These are phyloP conservation scores for Sporodiniella umbellata DNA, from an alignment of 371 early-diverging fungal genomes.

Conservation along the genomic window DNA sequence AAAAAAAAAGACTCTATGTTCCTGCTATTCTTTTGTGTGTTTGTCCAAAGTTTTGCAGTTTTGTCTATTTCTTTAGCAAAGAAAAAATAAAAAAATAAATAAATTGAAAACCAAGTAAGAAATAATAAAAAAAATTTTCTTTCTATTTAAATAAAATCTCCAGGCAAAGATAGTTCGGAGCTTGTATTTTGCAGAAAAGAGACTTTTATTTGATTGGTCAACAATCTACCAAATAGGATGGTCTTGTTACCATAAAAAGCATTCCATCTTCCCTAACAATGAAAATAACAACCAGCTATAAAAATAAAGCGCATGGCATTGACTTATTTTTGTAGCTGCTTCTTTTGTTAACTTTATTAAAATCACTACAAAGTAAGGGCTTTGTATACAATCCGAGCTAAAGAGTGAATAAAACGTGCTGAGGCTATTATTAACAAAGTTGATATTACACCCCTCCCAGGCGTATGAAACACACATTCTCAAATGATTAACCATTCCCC, in stretches of 20 bases:
- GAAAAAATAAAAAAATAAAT: neutral
- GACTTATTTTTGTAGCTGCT: too few species aligned
- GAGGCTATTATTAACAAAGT: too few species aligned
- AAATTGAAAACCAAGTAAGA: neutral
- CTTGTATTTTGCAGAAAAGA: neutral
- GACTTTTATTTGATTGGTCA: neutral
- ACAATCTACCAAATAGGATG: neutral
- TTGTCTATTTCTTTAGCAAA: neutral
- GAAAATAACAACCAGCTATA: too few species aligned
- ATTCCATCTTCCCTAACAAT: neutral
- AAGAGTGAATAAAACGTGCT: too few species aligned
- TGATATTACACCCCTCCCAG: too few species aligned
- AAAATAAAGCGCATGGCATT: too few species aligned
- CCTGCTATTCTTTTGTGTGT: neutral
- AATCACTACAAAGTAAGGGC: too few species aligned
- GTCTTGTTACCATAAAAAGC: neutral
- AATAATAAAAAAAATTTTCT: neutral
- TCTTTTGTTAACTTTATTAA: too few species aligned
- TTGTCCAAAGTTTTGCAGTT: neutral
- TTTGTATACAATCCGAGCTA: too few species aligned
- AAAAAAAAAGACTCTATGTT: neutral
- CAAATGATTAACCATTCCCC: too few species aligned
- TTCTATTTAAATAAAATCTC: neutral
- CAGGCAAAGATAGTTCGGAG: too few species aligned
- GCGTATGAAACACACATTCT: too few species aligned